These are phyloP conservation scores for Corymbia maculata DNA, from an alignment of 345 rosid genomes.

Conservation along the genomic window DNA sequence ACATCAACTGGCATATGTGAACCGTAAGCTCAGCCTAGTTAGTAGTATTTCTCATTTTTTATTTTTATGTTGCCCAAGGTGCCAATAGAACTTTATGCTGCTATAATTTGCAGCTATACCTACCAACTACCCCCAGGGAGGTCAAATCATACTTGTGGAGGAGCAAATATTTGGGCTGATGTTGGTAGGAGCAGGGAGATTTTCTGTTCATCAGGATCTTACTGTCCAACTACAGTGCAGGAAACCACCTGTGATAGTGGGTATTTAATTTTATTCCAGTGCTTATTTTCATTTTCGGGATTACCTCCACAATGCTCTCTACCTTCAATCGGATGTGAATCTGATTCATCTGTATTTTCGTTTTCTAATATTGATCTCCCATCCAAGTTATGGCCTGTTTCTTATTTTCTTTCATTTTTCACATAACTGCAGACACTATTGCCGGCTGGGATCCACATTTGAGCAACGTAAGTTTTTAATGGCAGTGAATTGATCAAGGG, in stretches of 20 bases:
- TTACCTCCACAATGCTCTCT: not conserved
- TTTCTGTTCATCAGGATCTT: conserved; percentile 65
- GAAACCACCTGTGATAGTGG: conserved; percentile 38
- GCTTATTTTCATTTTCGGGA: not conserved
- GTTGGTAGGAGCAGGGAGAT: conserved; percentile 50
- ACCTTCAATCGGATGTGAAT: not conserved
- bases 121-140: conserved; percentile 74
- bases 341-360: not conserved
- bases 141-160: conserved; percentile 84
- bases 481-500: not conserved
- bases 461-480: conserved; percentile 44
- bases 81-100: not conserved
- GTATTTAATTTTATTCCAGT: conserved; percentile 23
- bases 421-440: conserved; percentile 50
- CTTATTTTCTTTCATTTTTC: not conserved
- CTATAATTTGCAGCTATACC: conserved; percentile 44
- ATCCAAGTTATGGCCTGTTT: not conserved
- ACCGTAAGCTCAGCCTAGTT: conserved; percentile 39
- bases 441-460: conserved; percentile 74
- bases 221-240: conserved; percentile 40
- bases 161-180: conserved; percentile 94
- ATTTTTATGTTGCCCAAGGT: not conserved
- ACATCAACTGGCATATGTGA: conserved; percentile 42
- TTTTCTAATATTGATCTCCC: not conserved
- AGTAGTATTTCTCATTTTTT: not conserved